phyloP scores from a whole-genome alignment of 2,329 filamentous ascomycete species.

The Calonectria honghensis region DNA sequence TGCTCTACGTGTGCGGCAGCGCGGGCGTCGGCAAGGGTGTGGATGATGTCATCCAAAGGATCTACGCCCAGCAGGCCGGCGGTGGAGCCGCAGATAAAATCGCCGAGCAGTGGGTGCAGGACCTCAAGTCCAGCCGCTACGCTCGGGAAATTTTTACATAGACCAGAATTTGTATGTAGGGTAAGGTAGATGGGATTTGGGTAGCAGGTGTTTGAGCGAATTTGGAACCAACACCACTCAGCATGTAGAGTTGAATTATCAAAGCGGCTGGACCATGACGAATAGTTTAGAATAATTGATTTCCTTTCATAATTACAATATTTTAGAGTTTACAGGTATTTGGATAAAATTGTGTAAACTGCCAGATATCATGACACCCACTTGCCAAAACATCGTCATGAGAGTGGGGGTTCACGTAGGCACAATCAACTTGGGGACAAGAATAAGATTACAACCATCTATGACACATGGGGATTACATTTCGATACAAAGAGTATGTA shows the following conservation, averaged over 20 bases:
- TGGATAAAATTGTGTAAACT: background rate
- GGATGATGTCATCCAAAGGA: constrained; percentile 31
- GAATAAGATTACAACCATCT: background rate
- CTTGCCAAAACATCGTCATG: background rate
- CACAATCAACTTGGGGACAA: background rate
- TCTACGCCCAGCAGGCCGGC: constrained; percentile 8
- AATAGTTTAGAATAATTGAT: background rate
- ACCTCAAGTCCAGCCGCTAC: constrained; percentile 28
- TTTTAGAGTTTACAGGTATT: background rate
- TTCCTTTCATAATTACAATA: background rate
- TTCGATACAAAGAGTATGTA: too few species aligned
- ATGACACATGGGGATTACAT: background rate
- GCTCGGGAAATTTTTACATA: constrained; percentile 38
- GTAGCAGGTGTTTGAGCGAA: background rate
- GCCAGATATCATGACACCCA: background rate
- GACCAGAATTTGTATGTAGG: background rate
- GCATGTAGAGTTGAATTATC: constrained; percentile 1
- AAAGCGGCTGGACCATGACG: background rate
- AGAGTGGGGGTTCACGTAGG: background rate
- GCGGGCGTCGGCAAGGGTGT: constrained; percentile 33
- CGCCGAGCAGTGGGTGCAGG: constrained; percentile 30
- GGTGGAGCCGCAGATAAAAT: background rate
- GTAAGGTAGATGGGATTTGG: background rate
- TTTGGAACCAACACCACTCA: constrained; percentile 1
- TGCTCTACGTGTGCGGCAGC: constrained; percentile 38